Evolutionary conservation across 2,329 filamentous ascomycete species (phyloP), one percentile per base, ranked within the genome.

Genomic region (Aspergillus floridensis): DNA sequence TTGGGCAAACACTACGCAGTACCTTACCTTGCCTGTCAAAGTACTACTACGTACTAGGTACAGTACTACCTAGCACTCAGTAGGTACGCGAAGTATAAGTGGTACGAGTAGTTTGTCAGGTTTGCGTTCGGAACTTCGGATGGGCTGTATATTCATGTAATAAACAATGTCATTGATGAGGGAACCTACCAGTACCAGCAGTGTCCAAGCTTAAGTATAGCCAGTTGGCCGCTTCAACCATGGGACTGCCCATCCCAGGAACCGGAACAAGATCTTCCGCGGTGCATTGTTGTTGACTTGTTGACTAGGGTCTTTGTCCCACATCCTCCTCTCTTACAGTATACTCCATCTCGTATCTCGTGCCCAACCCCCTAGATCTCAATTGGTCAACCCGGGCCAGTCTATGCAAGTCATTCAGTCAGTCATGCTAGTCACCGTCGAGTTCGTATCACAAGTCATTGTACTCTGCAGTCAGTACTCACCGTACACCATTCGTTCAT

Each of bases 401-500:
- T 64, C 62, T 64, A 51, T 35, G 31, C 26, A 29, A 44, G 16
- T 29, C 32, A 12, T 16, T 38, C 16, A 49, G 14, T 48, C 44
- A 16, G 51, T 58, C 51, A 54, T 8, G 55, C 38, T 26, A 46
- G 41, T 38, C 49, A 41, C 22, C 22, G 22, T 14, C 49, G 54
- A 22, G 22, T 22, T 22, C 22, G 22, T 22, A 50, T 31, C 29
- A 46, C 14, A 57, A 49, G 38, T 31, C 14, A 32, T 59, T 35
- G n/a, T 19, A 10, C 38, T 44, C 16, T n/a, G 16, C 19, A 52
- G 53, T 22, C 56, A 31, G 46, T 47, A 80, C 81, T 77, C 68
- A 84, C 82, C 77, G 68, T 81, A 86, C 24, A 81, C 78, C 26
- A 84, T 83, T 61, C 84, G 77, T 66, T 86, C 79, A 21, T 73